Percentiles rank a stretch among this genome's conserved stretches.
Conservation (phyloP, 1,284 basidiomycete genomes). For the Prillingera fragicola region DNA sequence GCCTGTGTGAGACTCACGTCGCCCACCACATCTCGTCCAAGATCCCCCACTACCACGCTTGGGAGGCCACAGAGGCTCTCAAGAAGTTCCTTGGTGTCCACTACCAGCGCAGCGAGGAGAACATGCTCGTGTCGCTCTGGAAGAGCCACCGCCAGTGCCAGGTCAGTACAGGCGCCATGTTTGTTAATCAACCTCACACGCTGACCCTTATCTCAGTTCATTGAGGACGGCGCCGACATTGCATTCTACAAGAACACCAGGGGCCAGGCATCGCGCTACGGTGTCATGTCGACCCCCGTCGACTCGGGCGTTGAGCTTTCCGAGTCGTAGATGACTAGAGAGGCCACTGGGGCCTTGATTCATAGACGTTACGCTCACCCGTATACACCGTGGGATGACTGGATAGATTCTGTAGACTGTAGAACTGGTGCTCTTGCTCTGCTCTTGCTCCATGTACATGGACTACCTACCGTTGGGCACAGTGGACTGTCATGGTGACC, state of each 20-base stretch:
- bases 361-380: no score
- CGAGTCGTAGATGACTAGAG: no score
- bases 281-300: conserved; percentile 55
- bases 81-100: conserved; percentile 66
- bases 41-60: conserved; percentile 76
- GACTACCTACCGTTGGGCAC: no score
- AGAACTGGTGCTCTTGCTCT: no score
- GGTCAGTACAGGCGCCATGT: not conserved
- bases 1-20: conserved; percentile 91
- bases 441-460: no score
- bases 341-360: no score
- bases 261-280: conserved; percentile 66
- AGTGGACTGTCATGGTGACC: no score
- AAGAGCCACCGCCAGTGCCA: conserved; percentile 51
- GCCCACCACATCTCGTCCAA: conserved; percentile 85
- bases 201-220: conserved; percentile 54
- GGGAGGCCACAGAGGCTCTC: conserved; percentile 88
- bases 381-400: no score
- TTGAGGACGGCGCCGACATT: conserved; percentile 86
- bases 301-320: conserved; percentile 73
- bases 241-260: conserved; percentile 84
- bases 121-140: conserved; percentile 54
- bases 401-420: no score
- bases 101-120: conserved; percentile 53
- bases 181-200: not conserved